phyloP scores from a whole-genome alignment of 768 basidiomycete species.

The Leccinum subgranulosum region DNA sequence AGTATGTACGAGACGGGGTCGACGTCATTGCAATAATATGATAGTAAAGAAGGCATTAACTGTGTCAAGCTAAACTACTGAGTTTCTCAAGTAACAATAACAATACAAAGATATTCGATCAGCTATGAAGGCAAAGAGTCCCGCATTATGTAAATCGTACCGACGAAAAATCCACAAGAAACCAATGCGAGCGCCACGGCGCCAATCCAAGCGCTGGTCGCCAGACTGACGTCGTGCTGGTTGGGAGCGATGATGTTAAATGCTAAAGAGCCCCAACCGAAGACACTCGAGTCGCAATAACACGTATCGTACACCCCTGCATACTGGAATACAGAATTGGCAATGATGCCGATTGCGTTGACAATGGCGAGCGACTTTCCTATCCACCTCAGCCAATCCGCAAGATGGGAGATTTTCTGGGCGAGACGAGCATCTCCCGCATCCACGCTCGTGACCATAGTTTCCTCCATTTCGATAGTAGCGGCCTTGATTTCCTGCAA shows the following conservation, averaged over 20 bases:
- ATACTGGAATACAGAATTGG: constrained; percentile 30
- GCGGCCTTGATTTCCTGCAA: neutral
- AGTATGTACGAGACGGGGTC: neutral
- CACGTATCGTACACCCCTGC: constrained; percentile 25
- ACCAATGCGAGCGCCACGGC: constrained; percentile 30
- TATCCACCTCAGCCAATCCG: constrained; percentile 23
- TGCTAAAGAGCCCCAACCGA: constrained; percentile 17
- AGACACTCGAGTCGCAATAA: constrained; percentile 30
- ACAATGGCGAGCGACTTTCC: constrained; percentile 27
- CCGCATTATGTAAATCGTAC: constrained; percentile 27
- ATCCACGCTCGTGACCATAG: neutral
- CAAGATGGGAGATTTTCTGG: neutral
- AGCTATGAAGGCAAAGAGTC: constrained; percentile 18
- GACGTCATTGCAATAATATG: neutral
- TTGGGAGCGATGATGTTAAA: constrained; percentile 27
- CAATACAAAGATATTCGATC: neutral
- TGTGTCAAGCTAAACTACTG: neutral
- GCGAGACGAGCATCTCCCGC: neutral
- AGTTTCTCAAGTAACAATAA: neutral
- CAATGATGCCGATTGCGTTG: constrained; percentile 28
- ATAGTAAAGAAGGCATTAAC: neutral
- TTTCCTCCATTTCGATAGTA: neutral
- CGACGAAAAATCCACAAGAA: constrained; percentile 24
- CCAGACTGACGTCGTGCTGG: constrained; percentile 20
- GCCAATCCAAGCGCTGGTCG: constrained; percentile 37